Base-by-base conservation (phyloP, 208 protist species). In the Leishmania lainsoni region DNA sequence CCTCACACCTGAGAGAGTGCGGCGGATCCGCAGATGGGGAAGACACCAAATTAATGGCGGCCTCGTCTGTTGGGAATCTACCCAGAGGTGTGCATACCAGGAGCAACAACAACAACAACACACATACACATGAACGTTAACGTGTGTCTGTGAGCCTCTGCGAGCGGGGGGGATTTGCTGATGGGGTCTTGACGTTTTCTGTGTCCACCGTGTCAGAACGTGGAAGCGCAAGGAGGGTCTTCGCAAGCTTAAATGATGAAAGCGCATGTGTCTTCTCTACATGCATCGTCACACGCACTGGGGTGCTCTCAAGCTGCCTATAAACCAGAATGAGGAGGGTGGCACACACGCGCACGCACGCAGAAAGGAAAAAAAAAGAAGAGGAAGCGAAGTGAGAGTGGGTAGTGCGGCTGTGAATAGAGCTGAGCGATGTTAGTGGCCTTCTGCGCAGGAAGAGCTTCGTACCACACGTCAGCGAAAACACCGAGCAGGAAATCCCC, bases 341-440 rank as follows among this genome's bases (percentile, higher is more conserved):
- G 48, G 39, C 29, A 70, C 65, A 32, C 26, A 14, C 26, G n/a
- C 29, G n/a, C 17, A 70, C 29, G n/a, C 17, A 70, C n/a, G 39
- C 39, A 17, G 29, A 39, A 16, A 70, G n/a, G n/a, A n/a, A 63
- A 63, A 70, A 70, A 70, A 70, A 70, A 70, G 39, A 39, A 70
- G n/a, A 70, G 29, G n/a, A 17, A 39, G 29, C 17, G 54, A 58
- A 35, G 42, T 54, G 32, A 17, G 14, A 39, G 54, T 75, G 71
- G 14, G 20, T 2, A 75, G 16, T 75, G 16, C 51, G 39, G 14
- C 51, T 6, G 58, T n/a, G 58, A 63, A n/a, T 63, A 6, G 26
- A 63, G 26, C 22, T 17, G 16, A n/a, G 5, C 58, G 16, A 63
- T 29, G 26, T 45, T 45, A 45, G 42, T 0, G 42, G 42, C 42